Evolutionary conservation across 192 early-diverging fungal genomes (phyloP), one percentile per base, ranked within the genome.

Genomic region (Entophlyctis helioformis): DNA sequence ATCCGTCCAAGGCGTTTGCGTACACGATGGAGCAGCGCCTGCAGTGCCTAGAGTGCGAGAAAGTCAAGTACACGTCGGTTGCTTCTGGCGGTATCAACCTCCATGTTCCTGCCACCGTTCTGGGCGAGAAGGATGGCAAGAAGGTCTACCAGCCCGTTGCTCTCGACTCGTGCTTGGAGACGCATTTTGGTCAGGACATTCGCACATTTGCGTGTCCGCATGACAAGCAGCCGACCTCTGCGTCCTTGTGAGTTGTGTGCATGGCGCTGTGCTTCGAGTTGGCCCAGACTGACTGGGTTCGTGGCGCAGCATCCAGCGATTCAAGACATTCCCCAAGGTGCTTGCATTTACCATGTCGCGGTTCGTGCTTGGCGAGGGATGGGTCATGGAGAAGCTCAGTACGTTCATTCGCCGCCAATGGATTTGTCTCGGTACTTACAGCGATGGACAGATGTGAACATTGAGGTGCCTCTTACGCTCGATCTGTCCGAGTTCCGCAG

Each of bases 1-100:
- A 92, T 49, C 89, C 91, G 9, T 85, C 85, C 13, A 59, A 62
- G 13, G 65, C 78, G 2, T 95, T 94, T 62, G 71, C 87, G 42
- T 94, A 91, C 42, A 60, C 42, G 7, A 66, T 75, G 28, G 84
- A 95, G 58, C 83, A 91, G 51, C 76, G 88, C 4, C 51, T 98
- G 24, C 84, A 95, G 53, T 98, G 96, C 59, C 62, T 71, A 8
- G 59, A 73, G 25, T 98, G 96, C 68, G 66, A 75, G 21, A 68
- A 76, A 36, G 89, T 95, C 21, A 81, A 85, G 20, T 96, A 93
- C 66, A 76, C 50, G 2, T 47, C 51, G 2, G 67, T 61, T 18
- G 57, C 53, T 24, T 52, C 44, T 13, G 56, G 39, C 12, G 42
- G 50, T 20, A 18, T 75, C n/a, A 58, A 80, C 32, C 54, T 97